A percentile compares a stretch with the other conserved stretches of the same genome.
Evolutionary conservation across 2,329 filamentous ascomycete species (phyloP).

Genomic region (Talaromyces verruculosus): DNA sequence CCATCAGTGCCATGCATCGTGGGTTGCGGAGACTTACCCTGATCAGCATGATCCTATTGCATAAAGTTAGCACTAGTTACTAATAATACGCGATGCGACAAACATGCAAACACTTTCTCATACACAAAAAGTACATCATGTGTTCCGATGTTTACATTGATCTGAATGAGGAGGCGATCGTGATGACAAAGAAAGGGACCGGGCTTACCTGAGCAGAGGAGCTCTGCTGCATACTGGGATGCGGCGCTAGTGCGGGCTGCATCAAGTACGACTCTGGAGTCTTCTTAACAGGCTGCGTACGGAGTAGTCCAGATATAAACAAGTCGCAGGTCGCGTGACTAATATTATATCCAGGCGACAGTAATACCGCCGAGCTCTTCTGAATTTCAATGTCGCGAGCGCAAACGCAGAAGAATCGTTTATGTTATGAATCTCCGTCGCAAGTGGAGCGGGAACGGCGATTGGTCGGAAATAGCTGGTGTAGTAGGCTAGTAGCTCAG

Average conservation of each 20-base stretch:
- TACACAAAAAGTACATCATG: not conserved
- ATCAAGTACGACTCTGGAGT: conserved; percentile 30
- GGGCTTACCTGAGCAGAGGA: conserved; percentile 57
- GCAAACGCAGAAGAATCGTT: not conserved
- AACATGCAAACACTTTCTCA: not conserved
- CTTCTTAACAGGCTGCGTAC: conserved; percentile 13
- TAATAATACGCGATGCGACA: not conserved
- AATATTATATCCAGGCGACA: not conserved
- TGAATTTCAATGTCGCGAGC: not conserved
- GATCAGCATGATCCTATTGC: conserved; percentile 42
- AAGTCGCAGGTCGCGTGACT: not conserved
- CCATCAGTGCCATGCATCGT: too few relatives aligned
- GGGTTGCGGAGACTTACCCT: conserved; percentile 38
- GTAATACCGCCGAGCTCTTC: not conserved
- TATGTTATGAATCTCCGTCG: not conserved
- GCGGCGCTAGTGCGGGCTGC: conserved; percentile 51
- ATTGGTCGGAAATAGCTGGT: conserved; percentile 18
- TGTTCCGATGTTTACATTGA: not conserved
- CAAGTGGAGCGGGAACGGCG: conserved; percentile 15
- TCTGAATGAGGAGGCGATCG: not conserved
- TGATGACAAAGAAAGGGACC: conserved; percentile 39
- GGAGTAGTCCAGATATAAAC: not conserved
- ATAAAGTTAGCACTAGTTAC: not conserved
- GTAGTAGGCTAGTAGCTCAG: conserved; percentile 4
- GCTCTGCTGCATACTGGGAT: conserved; percentile 50